Conservation (phyloP, 495 filamentous ascomycete genomes). For the Xylaria bambusicola region DNA sequence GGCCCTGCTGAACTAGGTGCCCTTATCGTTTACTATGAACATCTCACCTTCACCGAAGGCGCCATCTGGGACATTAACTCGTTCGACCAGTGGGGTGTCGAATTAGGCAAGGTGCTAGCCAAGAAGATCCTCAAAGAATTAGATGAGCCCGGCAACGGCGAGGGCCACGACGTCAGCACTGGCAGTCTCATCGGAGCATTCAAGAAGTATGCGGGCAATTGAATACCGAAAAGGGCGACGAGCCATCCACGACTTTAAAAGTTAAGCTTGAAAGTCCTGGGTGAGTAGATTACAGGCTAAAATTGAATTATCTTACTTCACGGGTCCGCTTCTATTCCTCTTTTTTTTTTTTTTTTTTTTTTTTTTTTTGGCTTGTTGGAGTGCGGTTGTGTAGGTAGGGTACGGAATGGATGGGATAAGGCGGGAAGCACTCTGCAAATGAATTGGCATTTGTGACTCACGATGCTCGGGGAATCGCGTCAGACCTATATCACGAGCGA, state of each 20-base stretch:
- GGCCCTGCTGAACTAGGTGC: slow-evolving; percentile 92
- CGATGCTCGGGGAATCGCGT: no score
- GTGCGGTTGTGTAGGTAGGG: no score
- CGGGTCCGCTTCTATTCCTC: not conserved
- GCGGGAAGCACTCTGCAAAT: no score
- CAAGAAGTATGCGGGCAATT: slow-evolving; percentile 56
- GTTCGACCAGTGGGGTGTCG: slow-evolving; percentile 99
- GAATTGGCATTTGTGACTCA: no score
- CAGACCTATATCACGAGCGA: no score
- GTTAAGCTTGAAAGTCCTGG: not conserved
- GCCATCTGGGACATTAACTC: slow-evolving; percentile 99
- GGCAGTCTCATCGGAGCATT: slow-evolving; percentile 86
- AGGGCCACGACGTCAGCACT: slow-evolving; percentile 80
- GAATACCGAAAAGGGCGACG: slow-evolving; percentile 28
- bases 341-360: not conserved
- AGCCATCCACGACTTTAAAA: slow-evolving; percentile 24
- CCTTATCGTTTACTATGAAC: slow-evolving; percentile 97
- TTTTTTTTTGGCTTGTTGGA: no score
- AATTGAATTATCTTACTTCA: no score
- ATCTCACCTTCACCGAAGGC: slow-evolving; percentile 96
- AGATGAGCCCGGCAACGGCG: slow-evolving; percentile 69
- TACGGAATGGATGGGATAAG: no score
- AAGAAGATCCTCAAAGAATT: slow-evolving; percentile 84
- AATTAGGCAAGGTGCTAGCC: slow-evolving; percentile 93
- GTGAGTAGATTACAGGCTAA: no score